Percentiles rank a stretch among this genome's conserved stretches.
These are phyloP conservation scores for Colletotrichum noveboracense DNA, from an alignment of 2,329 filamentous ascomycete genomes.

Conservation along the genomic window DNA sequence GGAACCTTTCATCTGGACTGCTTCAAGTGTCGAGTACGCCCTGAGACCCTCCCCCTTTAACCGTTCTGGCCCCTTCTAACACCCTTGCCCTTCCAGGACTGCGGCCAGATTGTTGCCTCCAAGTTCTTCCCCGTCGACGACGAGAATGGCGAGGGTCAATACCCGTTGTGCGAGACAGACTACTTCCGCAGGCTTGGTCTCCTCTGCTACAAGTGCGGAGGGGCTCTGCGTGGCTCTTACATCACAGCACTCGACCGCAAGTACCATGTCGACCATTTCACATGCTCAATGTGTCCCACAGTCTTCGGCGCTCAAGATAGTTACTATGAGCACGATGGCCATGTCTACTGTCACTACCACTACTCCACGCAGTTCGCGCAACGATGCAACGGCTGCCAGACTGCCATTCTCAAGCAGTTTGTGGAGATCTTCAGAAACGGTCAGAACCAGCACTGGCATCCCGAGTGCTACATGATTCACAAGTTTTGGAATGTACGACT, in stretches of 20 bases:
- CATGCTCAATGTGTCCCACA: conserved; percentile 94
- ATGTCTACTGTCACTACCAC: conserved; percentile 98
- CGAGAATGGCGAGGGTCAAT: conserved; percentile 83
- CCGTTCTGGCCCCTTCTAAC: conserved; percentile 16
- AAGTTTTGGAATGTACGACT: conserved; percentile 99
- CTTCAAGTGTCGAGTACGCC: conserved; percentile 87
- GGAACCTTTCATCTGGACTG: conserved; percentile 97
- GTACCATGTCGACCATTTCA: conserved; percentile 99
- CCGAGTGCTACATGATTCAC: conserved; percentile 99
- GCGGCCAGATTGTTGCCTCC: conserved; percentile 93
- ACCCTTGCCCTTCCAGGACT: conserved; percentile 68
- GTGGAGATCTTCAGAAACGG: conserved; percentile 98
- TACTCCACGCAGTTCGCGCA: conserved; percentile 98
- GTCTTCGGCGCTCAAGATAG: conserved; percentile 99
- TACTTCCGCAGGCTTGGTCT: conserved; percentile 94
- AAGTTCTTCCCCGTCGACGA: conserved; percentile 99
- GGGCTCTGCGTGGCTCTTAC: conserved; percentile 92
- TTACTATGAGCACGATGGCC: conserved; percentile 97
- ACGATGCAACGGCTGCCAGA: conserved; percentile 94
- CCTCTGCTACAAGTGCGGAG: conserved; percentile 89
- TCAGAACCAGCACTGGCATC: conserved; percentile 98
- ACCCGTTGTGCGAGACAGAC: conserved; percentile 96
- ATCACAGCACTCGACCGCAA: conserved; percentile 97
- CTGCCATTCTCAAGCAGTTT: conserved; percentile 97
- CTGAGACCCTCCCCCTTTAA: not conserved